Evolutionary conservation across 768 basidiomycete species (phyloP), one percentile per base, ranked within the genome.

Genomic region (Serendipita sp.): DNA sequence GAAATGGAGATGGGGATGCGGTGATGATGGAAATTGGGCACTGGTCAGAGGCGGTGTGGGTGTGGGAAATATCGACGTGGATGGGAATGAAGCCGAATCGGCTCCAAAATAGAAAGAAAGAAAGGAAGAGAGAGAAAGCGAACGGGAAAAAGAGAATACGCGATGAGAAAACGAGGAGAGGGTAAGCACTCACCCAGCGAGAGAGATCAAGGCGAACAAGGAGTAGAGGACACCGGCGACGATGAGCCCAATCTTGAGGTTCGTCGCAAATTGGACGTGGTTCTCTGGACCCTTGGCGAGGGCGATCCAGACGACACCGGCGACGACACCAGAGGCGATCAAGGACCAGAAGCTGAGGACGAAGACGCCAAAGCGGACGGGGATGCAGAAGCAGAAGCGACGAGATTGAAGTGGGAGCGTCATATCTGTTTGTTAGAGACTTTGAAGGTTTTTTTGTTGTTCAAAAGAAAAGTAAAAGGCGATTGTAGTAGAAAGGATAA

Each of bases 231-330:
- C 65, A 3, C 78, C 84, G 7, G 78, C 76, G 28, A 80, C 65
- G 44, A 82, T 69, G 70, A 85, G 72, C 71, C 71, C 78, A 73
- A 64, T 73, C 74, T 51, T 65, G 72, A 28, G 36, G 23, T 64
- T 35, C 45, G 65, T 47, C 64, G 65, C n/a, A 35, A 65, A 74
- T 74, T 44, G 73, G 78, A 76, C 46, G 13, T 3, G n/a, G n/a
- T 34, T 47, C 51, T 66, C 34, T 44, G 65, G 32, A 5, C 47
- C 65, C 16, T 85, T 78, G 28, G 75, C 76, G 16, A 85, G 72
- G 70, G 85, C 82, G 70, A 81, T 84, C 85, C 84, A 87, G 30
- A 84, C 69, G 41, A 81, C 70, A 67, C 81, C 71, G 2, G 82
- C 76, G 36, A 86, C 74, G 16, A 80, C 66, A 1, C 81, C 84